A percentile compares a stretch with the other conserved stretches of the same genome.
phyloP scores from a whole-genome alignment of 306 rosid genomes.

The Fragaria vesca region DNA sequence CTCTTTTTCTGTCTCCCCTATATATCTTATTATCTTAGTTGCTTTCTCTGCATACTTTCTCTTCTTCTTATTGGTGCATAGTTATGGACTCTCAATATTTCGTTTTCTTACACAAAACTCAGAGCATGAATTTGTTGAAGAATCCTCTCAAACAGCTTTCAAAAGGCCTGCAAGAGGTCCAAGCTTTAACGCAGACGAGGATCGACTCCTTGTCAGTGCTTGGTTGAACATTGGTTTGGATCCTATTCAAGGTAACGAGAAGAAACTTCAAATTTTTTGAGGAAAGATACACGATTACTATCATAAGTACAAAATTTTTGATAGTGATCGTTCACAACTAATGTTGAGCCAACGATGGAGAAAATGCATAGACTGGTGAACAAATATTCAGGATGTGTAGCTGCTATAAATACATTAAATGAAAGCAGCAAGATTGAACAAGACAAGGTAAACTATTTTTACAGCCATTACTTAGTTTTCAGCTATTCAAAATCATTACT shows the following conservation, averaged over 20 bases:
- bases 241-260: not conserved
- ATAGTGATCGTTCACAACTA: not conserved
- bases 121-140: not conserved
- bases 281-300: not conserved
- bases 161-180: not conserved
- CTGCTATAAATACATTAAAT: not conserved
- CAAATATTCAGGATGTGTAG: not conserved
- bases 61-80: too few relatives aligned
- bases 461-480: too few relatives aligned
- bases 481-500: too few relatives aligned
- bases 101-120: not conserved
- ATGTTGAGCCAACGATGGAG: not conserved
- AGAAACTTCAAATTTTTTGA: not conserved
- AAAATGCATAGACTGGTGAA: not conserved
- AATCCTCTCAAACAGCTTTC: not conserved
- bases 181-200: not conserved
- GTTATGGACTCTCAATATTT: too few relatives aligned
- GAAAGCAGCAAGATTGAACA: not conserved
- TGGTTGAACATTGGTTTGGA: not conserved
- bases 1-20: too few relatives aligned
- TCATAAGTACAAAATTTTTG: not conserved
- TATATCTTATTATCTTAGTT: too few relatives aligned
- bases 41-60: too few relatives aligned
- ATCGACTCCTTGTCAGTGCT: not conserved
- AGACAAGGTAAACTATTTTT: not conserved